phyloP scores from a whole-genome alignment of 352 stramenopile species.

The Thalassiosira mediterranea region DNA sequence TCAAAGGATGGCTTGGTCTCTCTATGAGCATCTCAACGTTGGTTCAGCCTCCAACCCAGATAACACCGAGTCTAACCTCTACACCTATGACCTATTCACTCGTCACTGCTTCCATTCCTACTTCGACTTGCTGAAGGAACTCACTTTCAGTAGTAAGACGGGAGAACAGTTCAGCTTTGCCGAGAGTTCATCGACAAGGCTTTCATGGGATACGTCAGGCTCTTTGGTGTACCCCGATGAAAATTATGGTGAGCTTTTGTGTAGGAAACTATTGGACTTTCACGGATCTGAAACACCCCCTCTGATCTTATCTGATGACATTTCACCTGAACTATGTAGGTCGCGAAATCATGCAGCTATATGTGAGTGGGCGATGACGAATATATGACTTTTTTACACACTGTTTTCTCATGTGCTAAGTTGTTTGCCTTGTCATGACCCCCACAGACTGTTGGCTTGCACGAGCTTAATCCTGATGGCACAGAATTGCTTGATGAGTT shows the following conservation, averaged over 20 bases:
- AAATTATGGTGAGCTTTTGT: slow-evolving; percentile 48
- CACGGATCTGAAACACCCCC: neutral
- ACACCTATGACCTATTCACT: slow-evolving; percentile 78
- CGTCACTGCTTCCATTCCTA: slow-evolving; percentile 75
- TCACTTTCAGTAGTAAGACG: slow-evolving; percentile 63
- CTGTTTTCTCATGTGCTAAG: neutral
- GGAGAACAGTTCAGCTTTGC: slow-evolving; percentile 56
- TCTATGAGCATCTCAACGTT: slow-evolving; percentile 71
- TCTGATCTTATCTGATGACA: neutral
- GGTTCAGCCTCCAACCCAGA: slow-evolving; percentile 52
- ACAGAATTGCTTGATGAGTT: slow-evolving; percentile 67
- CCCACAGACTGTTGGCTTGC: slow-evolving; percentile 55
- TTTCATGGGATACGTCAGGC: slow-evolving; percentile 33
- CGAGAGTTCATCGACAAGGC: slow-evolving; percentile 34
- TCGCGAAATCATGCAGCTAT: slow-evolving; percentile 60
- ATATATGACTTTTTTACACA: slow-evolving; percentile 2
- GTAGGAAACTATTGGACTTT: neutral
- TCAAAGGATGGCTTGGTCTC: slow-evolving; percentile 65
- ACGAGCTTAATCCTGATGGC: slow-evolving; percentile 70
- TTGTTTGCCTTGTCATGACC: neutral
- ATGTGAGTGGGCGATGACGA: neutral
- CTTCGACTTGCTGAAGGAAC: slow-evolving; percentile 63
- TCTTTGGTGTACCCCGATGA: slow-evolving; percentile 56
- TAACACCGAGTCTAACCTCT: slow-evolving; percentile 63
- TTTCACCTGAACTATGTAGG: neutral